Percentiles rank a stretch among this genome's conserved stretches.
Conservation (phyloP, 148 eudicot species). For the Fagopyrum tataricum region DNA sequence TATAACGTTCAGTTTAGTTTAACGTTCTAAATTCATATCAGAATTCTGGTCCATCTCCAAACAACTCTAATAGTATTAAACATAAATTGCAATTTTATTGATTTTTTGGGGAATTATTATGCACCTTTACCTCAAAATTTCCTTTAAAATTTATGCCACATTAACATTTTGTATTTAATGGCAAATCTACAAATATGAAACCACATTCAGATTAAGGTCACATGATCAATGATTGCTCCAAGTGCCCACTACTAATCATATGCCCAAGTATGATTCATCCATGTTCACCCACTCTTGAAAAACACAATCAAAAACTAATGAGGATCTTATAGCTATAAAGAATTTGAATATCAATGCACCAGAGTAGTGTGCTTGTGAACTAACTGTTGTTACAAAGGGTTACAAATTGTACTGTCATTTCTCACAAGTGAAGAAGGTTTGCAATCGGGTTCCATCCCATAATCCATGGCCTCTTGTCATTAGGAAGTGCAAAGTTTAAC, state of each 20-base stretch:
- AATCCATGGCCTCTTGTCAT: constrained; percentile 64
- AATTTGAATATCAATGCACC: background rate
- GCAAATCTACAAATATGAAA: background rate
- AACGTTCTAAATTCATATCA: too few relatives aligned
- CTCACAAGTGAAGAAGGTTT: constrained; percentile 58
- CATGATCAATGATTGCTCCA: constrained; percentile 2
- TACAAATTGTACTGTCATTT: background rate
- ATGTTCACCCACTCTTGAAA: too few relatives aligned
- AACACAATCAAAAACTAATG: too few relatives aligned
- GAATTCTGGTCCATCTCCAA: too few relatives aligned
- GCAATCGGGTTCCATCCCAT: constrained; percentile 79
- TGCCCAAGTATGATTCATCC: background rate
- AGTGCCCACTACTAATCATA: background rate
- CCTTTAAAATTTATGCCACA: too few relatives aligned
- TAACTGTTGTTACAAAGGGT: too few relatives aligned
- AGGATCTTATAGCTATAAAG: background rate
- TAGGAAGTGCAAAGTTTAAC: constrained; percentile 72
- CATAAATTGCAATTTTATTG: too few relatives aligned
- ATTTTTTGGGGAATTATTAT: too few relatives aligned
- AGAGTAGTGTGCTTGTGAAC: background rate
- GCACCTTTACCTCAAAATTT: too few relatives aligned
- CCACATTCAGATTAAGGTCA: background rate
- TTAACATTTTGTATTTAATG: too few relatives aligned
- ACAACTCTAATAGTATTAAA: too few relatives aligned
- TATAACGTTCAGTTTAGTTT: too few relatives aligned